Evolutionary conservation across 176 grass and related monocot species (phyloP).

Genomic region (Areca catechu): DNA sequence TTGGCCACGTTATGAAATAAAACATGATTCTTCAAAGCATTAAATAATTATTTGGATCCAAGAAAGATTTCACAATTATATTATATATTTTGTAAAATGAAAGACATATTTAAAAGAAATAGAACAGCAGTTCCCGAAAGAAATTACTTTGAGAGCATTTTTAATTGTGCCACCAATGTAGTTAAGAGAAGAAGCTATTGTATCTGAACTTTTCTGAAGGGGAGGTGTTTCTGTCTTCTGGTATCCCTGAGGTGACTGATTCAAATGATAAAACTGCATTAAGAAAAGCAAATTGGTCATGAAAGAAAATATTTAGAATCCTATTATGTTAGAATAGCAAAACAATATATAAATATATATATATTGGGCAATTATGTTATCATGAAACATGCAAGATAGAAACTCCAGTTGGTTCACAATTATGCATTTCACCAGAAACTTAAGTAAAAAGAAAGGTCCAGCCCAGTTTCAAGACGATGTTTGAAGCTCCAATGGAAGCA

Average conservation of each 20-base stretch:
- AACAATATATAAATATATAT: background rate
- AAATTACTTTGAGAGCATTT: constrained; percentile 68
- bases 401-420: too few relatives aligned
- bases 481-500: too few relatives aligned
- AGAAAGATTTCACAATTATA: background rate
- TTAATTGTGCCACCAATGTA: constrained; percentile 92
- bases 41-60: background rate
- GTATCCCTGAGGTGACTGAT: constrained; percentile 29
- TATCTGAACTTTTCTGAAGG: constrained; percentile 71
- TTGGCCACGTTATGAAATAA: too few relatives aligned
- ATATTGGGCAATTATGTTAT: too few relatives aligned
- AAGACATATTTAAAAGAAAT: background rate
- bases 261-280: constrained; percentile 27
- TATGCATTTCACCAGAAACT: too few relatives aligned
- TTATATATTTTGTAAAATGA: background rate
- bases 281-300: background rate
- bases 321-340: constrained; percentile 10
- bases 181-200: constrained; percentile 75
- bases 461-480: too few relatives aligned
- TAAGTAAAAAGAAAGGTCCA: too few relatives aligned
- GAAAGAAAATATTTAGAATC: constrained; percentile 17
- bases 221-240: constrained; percentile 59
- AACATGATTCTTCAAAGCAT: too few relatives aligned
- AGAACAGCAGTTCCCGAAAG: background rate
- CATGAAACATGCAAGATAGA: too few relatives aligned